Evolutionary conservation across 192 early-diverging fungal genomes (phyloP).

Genomic region (Mortierella antarctica): DNA sequence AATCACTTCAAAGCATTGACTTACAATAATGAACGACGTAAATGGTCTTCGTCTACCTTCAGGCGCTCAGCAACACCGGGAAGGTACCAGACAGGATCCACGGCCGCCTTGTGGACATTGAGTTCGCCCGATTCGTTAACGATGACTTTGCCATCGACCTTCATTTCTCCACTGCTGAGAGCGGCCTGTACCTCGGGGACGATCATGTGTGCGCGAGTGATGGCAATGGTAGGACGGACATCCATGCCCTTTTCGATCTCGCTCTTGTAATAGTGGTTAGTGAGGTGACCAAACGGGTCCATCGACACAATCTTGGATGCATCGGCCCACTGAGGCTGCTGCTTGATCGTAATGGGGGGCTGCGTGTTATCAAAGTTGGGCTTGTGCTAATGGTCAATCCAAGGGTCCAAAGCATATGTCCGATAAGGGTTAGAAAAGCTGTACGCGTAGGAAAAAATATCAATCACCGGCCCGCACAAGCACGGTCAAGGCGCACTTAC

Average conservation of each 20-base stretch:
- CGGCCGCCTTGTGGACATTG: constrained; percentile 90
- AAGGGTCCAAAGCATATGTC: neutral
- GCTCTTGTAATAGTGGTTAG: constrained; percentile 67
- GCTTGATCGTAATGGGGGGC: constrained; percentile 85
- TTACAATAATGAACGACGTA: constrained; percentile 88
- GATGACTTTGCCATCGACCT: constrained; percentile 86
- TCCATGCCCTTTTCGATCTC: constrained; percentile 80
- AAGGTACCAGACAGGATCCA: constrained; percentile 95
- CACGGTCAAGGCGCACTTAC: constrained; percentile 17
- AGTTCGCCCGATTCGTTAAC: constrained; percentile 83
- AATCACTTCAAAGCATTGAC: constrained; percentile 10
- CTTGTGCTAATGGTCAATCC: constrained; percentile 72
- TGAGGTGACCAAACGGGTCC: constrained; percentile 92
- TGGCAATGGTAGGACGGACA: constrained; percentile 90
- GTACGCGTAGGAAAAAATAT: too few species aligned
- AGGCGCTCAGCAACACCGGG: constrained; percentile 92
- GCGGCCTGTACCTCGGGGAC: constrained; percentile 88
- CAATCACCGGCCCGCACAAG: neutral
- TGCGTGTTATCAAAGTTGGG: constrained; percentile 91
- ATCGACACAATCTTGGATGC: constrained; percentile 92
- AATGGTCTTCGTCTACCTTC: constrained; percentile 83
- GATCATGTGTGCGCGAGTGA: constrained; percentile 96
- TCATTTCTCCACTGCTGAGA: constrained; percentile 69
- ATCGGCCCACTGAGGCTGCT: constrained; percentile 82
- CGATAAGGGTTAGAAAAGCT: too few species aligned